A percentile compares a stretch with the other conserved stretches of the same genome.
Conservation (phyloP, 192 early-diverging fungal species). For the Funneliformis geosporum region DNA sequence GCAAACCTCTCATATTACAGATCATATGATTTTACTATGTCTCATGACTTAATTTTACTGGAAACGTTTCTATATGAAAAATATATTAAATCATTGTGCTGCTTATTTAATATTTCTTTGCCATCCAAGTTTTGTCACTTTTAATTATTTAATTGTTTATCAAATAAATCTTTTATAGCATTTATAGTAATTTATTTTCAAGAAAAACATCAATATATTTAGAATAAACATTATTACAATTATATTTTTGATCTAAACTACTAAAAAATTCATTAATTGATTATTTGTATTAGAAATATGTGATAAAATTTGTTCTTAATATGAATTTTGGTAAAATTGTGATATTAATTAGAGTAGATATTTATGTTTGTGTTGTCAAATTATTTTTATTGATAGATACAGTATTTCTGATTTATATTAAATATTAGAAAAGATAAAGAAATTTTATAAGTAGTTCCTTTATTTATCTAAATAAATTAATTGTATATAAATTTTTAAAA, state of each 20-base stretch:
- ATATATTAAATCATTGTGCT: neutral
- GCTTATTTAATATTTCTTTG: neutral
- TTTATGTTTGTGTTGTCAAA: neutral
- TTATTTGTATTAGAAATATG: no score
- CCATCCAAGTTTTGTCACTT: neutral
- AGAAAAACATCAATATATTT: neutral
- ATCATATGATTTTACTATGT: no score
- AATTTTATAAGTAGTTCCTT: neutral
- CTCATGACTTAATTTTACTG: no score
- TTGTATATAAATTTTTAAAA: no score
- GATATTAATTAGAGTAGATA: no score
- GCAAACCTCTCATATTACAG: no score
- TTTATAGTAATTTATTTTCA: neutral
- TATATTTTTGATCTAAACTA: neutral
- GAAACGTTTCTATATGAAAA: no score
- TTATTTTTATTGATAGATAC: neutral
- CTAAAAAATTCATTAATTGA: neutral
- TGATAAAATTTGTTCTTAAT: no score
- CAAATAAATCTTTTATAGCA: neutral
- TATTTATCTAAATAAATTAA: neutral
- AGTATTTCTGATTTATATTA: no score
- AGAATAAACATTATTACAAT: neutral
- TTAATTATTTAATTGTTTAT: neutral
- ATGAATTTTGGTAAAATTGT: no score
- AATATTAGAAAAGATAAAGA: no score